Evolutionary conservation across 2,329 filamentous ascomycete genomes (phyloP).

Genomic region (Zasmidium angulare): DNA sequence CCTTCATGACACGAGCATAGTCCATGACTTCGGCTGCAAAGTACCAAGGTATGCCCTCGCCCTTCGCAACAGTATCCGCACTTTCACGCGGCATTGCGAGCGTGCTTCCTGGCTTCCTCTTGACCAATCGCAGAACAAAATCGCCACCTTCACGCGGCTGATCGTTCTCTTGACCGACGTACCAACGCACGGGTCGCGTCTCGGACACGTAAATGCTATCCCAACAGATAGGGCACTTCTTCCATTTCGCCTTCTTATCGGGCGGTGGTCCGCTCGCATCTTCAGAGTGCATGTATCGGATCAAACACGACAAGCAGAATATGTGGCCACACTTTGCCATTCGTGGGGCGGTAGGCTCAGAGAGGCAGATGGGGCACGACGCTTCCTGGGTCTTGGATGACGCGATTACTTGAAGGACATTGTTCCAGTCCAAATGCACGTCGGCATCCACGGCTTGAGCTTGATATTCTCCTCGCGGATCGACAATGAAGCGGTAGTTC

Average conservation of each 20-base stretch:
- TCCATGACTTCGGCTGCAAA: conserved; percentile 91
- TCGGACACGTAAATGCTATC: conserved; percentile 92
- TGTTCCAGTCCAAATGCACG: conserved; percentile 83
- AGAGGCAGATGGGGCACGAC: conserved; percentile 92
- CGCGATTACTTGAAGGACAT: conserved; percentile 86
- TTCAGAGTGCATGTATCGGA: conserved; percentile 90
- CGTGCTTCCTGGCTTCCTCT: conserved; percentile 75
- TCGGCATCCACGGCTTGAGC: conserved; percentile 83
- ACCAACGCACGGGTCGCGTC: conserved; percentile 85
- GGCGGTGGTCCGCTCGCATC: conserved; percentile 64
- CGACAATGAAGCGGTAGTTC: conserved; percentile 95
- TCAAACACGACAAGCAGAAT: conserved; percentile 88
- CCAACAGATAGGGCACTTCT: conserved; percentile 95
- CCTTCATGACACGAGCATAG: conserved; percentile 94
- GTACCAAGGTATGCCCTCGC: conserved; percentile 88
- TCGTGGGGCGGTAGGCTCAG: conserved; percentile 84
- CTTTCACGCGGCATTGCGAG: conserved; percentile 84
- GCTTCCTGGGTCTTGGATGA: conserved; percentile 85
- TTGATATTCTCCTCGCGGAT: conserved; percentile 75
- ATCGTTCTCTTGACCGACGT: conserved; percentile 80
- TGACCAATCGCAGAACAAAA: conserved; percentile 83
- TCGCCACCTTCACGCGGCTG: conserved; percentile 81
- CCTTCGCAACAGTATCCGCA: conserved; percentile 65
- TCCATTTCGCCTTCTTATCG: conserved; percentile 75
- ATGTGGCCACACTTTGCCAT: conserved; percentile 99